These are phyloP conservation scores for Parietaria judaica DNA, from an alignment of 306 rosid species.

Conservation along the genomic window DNA sequence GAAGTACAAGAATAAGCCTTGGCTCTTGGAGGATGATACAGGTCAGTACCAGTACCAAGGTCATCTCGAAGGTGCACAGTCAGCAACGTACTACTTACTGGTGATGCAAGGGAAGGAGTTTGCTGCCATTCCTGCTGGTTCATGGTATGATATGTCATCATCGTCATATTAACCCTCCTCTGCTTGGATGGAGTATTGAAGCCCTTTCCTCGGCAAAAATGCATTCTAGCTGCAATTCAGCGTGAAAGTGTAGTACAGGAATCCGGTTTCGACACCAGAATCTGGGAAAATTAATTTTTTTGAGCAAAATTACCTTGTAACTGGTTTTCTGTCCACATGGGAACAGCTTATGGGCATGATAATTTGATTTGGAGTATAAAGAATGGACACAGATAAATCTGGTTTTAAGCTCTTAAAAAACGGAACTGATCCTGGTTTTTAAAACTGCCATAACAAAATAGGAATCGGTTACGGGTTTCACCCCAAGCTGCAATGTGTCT, in stretches of 20 bases:
- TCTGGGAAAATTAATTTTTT: too few relatives aligned
- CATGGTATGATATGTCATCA: constrained; percentile 53
- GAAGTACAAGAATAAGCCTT: constrained; percentile 87
- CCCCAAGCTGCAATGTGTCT: too few relatives aligned
- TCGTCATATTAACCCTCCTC: neutral
- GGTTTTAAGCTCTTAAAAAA: too few relatives aligned
- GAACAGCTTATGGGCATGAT: neutral
- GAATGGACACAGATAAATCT: too few relatives aligned
- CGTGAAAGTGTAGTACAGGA: too few relatives aligned
- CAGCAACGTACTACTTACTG: constrained; percentile 79
- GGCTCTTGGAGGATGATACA: constrained; percentile 96
- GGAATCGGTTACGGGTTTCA: too few relatives aligned
- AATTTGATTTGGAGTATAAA: too few relatives aligned
- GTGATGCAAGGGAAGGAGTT: constrained; percentile 84
- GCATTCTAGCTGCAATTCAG: too few relatives aligned
- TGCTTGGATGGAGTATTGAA: neutral
- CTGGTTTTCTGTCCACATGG: neutral
- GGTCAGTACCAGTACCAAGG: constrained; percentile 87
- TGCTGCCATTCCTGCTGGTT: constrained; percentile 94
- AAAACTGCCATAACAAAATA: too few relatives aligned
- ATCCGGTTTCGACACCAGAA: too few relatives aligned
- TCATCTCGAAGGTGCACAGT: constrained; percentile 91
- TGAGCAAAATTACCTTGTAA: neutral
- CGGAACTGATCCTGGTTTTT: too few relatives aligned
- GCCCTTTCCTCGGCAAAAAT: too few relatives aligned